Base-by-base conservation (phyloP, 257 asterid genomes). In the Forsythia suspensa region DNA sequence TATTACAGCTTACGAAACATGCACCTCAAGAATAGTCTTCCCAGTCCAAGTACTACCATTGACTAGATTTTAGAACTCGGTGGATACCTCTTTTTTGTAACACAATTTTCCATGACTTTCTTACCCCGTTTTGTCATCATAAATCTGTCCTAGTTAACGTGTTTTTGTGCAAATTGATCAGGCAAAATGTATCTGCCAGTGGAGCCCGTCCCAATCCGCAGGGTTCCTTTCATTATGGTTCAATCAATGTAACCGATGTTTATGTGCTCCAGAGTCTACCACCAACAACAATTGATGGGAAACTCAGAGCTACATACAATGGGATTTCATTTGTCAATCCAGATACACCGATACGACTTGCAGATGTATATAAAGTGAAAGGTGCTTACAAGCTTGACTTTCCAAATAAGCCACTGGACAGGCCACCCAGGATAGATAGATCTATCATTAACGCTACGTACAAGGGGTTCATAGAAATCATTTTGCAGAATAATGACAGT, bases 131-230 rank as follows among this genome's bases (percentile, higher is more conserved):
- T 57, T 18, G 43, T 8, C 29, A 18, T 66, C 37, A 38, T 42
- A 34, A 68, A 57, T 55, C 40, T 74, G 34, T 68, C 13, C 51
- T 73, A 40, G 24, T 65, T 73, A 21, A 63, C 13, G 13, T 43
- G 55, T 70, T 83, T 84, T 16, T 18, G 8, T 41, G 43, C 11
- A 9, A 20, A 34, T 52, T 52, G 65, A 39, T 77, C 90, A 96
- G 99, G 96, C 97, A 90, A 89, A 96, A 96, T 74, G 91, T 75
- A 16, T 40, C 86, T 80, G 97, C 99, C n/a, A 90, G 96, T 80
- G 99, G 99, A 79, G 99, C 99, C 73, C 96, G 99, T 68, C 99
- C 99, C 2, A 96, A 96, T 59, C 99, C 99, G 6, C 99, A 96
- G 85, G 99, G 99, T 46, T 96, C 99, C 8, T 96, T 90, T 83